These are phyloP conservation scores for Casuarina equisetifolia DNA, from an alignment of 306 rosid species.

Conservation along the genomic window DNA sequence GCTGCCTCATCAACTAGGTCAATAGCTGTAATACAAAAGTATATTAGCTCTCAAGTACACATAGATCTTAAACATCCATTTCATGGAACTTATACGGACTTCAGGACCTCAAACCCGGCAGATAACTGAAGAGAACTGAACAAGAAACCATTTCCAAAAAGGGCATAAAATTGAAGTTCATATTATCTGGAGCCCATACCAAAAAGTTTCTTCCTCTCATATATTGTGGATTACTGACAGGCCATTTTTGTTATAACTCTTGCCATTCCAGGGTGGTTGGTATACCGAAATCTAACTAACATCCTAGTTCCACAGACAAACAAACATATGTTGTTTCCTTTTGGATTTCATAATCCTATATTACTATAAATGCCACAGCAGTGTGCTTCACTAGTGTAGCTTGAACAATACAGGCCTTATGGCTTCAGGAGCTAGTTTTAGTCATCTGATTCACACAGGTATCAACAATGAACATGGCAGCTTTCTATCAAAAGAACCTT, in stretches of 20 bases:
- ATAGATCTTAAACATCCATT: neutral
- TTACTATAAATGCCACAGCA: neutral
- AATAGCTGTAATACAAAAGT: constrained; percentile 64
- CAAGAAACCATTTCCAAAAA: neutral
- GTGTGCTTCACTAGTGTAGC: constrained; percentile 15
- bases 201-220: neutral
- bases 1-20: constrained; percentile 99
- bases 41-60: constrained; percentile 8
- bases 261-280: neutral
- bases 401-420: neutral
- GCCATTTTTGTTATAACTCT: neutral
- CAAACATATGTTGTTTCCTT: neutral
- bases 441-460: neutral
- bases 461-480: constrained; percentile 14
- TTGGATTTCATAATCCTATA: neutral
- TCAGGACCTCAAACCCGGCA: constrained; percentile 6
- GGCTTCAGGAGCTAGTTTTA: neutral
- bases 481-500: neutral
- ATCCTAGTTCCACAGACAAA: neutral
- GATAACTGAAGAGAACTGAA: neutral
- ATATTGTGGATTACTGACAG: neutral
- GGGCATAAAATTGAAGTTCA: neutral
- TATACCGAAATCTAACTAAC: constrained; percentile 22
- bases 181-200: neutral
- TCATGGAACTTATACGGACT: neutral